Conservation (phyloP, 2,329 filamentous ascomycete genomes). For the Seiridium cupressi region DNA sequence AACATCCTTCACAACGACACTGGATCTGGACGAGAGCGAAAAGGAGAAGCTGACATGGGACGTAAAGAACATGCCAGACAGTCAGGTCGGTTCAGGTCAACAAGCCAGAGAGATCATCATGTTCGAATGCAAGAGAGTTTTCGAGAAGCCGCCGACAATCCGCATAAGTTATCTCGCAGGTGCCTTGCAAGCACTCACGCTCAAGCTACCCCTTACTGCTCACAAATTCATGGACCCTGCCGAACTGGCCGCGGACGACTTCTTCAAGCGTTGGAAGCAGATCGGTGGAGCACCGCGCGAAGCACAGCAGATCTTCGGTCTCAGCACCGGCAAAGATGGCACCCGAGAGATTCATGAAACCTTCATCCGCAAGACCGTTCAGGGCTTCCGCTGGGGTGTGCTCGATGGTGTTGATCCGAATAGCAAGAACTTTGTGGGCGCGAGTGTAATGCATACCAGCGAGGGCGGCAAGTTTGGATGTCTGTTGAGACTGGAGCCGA, state of each 20-base stretch:
- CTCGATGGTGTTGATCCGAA: conserved; percentile 88
- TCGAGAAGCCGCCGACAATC: conserved; percentile 83
- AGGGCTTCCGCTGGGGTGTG: conserved; percentile 88
- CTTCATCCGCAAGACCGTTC: conserved; percentile 70
- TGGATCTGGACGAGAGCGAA: conserved; percentile 73
- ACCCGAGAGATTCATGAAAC: conserved; percentile 65
- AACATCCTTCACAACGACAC: conserved; percentile 88
- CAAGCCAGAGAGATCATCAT: conserved; percentile 94
- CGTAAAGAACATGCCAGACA: conserved; percentile 84
- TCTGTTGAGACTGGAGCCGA: conserved; percentile 89
- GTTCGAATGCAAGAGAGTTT: conserved; percentile 83
- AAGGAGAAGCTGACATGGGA: conserved; percentile 75
- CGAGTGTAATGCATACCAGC: conserved; percentile 79
- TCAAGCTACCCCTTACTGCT: conserved; percentile 83
- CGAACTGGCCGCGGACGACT: conserved; percentile 83
- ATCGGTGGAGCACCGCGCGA: conserved; percentile 88
- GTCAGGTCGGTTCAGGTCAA: conserved; percentile 67
- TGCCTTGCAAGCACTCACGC: conserved; percentile 84
- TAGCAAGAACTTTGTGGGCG: conserved; percentile 88
- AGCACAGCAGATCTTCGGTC: conserved; percentile 80
- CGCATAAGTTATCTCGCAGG: conserved; percentile 93
- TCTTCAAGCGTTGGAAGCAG: conserved; percentile 99
- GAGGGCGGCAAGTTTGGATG: conserved; percentile 92
- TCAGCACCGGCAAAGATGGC: conserved; percentile 52
- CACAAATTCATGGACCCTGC: conserved; percentile 98